Percentiles rank a stretch among this genome's conserved stretches.
Conservation (phyloP, 73 alveolate genomes). For the Paramecium octaurelia region DNA sequence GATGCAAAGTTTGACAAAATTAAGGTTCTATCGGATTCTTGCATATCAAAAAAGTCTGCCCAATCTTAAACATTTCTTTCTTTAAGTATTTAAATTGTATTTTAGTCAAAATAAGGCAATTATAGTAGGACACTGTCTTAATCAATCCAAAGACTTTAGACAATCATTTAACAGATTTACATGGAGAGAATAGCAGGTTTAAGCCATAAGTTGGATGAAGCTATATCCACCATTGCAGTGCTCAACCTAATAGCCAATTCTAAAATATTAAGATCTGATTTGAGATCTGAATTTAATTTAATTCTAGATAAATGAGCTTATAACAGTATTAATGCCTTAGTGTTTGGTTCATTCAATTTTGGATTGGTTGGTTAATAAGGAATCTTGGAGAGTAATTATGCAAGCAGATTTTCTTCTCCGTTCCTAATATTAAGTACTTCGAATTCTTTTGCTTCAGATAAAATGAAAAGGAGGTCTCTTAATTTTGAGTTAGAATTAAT, state of each 20-base stretch:
- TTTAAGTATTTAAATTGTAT: neutral
- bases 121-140: constrained; percentile 26
- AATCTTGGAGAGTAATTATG: neutral
- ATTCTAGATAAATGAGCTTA: constrained; percentile 47
- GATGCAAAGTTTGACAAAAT: constrained; percentile 5
- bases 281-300: constrained; percentile 45
- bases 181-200: constrained; percentile 46
- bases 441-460: constrained; percentile 56
- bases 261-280: constrained; percentile 25
- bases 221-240: constrained; percentile 55
- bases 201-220: constrained; percentile 34
- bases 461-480: neutral
- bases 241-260: constrained; percentile 46
- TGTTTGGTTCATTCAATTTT: constrained; percentile 53
- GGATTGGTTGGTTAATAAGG: neutral
- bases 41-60: constrained; percentile 39
- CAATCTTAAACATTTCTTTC: neutral
- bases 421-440: constrained; percentile 38
- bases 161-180: constrained; percentile 56
- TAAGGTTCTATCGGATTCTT: neutral
- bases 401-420: constrained; percentile 41
- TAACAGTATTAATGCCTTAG: constrained; percentile 40
- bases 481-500: constrained; percentile 10
- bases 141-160: constrained; percentile 57
- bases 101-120: constrained; percentile 28